phyloP scores from a whole-genome alignment of 2,329 filamentous ascomycete species.

The Ophiocordyceps australis region DNA sequence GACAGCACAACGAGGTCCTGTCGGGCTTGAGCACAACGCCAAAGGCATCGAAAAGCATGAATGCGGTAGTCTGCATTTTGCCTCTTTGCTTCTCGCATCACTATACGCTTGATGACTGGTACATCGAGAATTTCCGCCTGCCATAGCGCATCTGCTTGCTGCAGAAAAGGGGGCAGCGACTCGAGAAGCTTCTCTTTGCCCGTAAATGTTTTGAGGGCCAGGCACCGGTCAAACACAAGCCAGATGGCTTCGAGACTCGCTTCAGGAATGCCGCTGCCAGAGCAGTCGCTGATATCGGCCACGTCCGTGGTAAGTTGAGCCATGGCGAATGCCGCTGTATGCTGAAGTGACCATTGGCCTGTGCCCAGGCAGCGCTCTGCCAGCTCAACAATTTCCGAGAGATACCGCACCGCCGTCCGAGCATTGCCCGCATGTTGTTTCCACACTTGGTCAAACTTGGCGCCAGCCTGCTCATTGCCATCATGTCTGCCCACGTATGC shows the following conservation, averaged over 20 bases:
- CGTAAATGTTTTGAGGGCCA: slow-evolving; percentile 80
- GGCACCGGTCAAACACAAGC: slow-evolving; percentile 65
- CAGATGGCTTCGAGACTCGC: slow-evolving; percentile 49
- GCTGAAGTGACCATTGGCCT: slow-evolving; percentile 77
- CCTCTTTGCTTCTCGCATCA: slow-evolving; percentile 72
- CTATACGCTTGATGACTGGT: slow-evolving; percentile 60
- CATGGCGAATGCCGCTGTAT: slow-evolving; percentile 66
- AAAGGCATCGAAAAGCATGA: slow-evolving; percentile 54
- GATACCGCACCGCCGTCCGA: slow-evolving; percentile 65
- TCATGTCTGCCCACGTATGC: slow-evolving; percentile 81
- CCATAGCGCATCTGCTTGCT: slow-evolving; percentile 42
- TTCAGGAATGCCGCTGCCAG: slow-evolving; percentile 40
- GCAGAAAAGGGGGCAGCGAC: slow-evolving; percentile 62
- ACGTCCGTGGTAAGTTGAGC: slow-evolving; percentile 56
- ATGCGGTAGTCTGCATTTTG: slow-evolving; percentile 75
- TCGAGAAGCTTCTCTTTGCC: slow-evolving; percentile 76
- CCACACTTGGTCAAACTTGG: slow-evolving; percentile 77
- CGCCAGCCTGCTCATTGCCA: slow-evolving; percentile 57
- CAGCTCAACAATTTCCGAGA: slow-evolving; percentile 62
- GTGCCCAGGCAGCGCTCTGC: slow-evolving; percentile 53
- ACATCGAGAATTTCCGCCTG: slow-evolving; percentile 30
- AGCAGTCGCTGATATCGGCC: slow-evolving; percentile 34
- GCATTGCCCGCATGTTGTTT: slow-evolving; percentile 74
- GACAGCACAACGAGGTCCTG: slow-evolving; percentile 52
- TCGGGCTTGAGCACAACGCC: slow-evolving; percentile 50